Evolutionary conservation across 345 rosid genomes (phyloP), one percentile per base, ranked within the genome.

Genomic region (Hypericum perforatum): DNA sequence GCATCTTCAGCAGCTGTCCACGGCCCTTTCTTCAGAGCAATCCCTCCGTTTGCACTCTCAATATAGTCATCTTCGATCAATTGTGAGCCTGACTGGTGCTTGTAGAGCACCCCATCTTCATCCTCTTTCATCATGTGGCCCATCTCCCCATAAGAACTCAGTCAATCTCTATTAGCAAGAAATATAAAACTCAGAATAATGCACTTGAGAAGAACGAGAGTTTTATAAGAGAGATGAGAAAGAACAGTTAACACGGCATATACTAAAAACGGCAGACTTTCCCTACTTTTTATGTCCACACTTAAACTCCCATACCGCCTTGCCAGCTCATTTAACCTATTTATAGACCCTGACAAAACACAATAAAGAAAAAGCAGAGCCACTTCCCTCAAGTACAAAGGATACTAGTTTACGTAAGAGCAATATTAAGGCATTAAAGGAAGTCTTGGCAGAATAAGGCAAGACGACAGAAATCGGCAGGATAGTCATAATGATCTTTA

Each of bases 1-100:
- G 78, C 81, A 66, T 92, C 98, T 78, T 92, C 97, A 11, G 91
- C 69, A n/a, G 98, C 74, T 6, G 98, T 85, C 98, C 98, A 92
- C 14, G 98, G 98, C 46, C 98, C 98, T 80, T 92, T 92, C 81
- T 88, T 88, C 68, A 92, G 66, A 67, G 48, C 61, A 58, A 44
- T 32, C 54, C 79, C 84, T 37, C 63, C 82, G 69, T 68, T 77
- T 11, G 57, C 55, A 65, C 70, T 67, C 56, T 72, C 83, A 67
- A 69, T 70, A 41, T 52, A 58, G 43, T 59, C 68, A 56, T 69
- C 72, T 54, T 78, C 86, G 39, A 58, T 36, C 73, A 70, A 75
- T 5, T 87, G 76, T 0, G 85, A 85, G 11, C 75, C 85, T 37
- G 48, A 60, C 61, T 70, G 80, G 66, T 81, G 80, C 54, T 62